These are phyloP conservation scores for Neurospora terricola DNA, from an alignment of 495 filamentous ascomycete species.

Conservation along the genomic window DNA sequence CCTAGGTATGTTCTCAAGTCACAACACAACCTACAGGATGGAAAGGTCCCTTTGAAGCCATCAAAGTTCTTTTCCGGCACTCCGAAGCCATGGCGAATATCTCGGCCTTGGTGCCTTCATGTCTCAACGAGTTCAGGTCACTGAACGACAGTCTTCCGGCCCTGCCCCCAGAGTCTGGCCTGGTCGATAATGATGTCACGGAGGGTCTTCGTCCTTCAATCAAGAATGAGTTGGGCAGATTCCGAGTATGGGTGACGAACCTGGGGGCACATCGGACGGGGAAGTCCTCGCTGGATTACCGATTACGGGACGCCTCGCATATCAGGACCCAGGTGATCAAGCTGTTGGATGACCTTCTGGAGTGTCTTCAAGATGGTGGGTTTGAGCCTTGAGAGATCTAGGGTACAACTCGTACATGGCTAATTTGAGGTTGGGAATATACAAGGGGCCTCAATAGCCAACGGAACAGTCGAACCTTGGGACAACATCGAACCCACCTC, in stretches of 20 bases:
- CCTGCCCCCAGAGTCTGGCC: neutral
- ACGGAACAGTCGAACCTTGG: neutral
- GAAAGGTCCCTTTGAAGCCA: neutral
- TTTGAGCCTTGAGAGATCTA: neutral
- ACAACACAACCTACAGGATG: neutral
- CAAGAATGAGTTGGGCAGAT: neutral
- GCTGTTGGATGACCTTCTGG: constrained; percentile 20
- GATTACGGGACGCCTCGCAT: constrained; percentile 36
- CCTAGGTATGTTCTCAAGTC: neutral
- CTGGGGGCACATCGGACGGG: neutral
- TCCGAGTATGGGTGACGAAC: neutral
- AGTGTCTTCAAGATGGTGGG: constrained; percentile 6
- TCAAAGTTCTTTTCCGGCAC: neutral
- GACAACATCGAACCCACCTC: neutral
- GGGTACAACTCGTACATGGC: too few relatives aligned
- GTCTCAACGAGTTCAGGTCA: neutral
- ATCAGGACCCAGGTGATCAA: constrained; percentile 25
- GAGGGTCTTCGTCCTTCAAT: neutral
- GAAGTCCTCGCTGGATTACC: constrained; percentile 24
- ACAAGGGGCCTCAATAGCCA: neutral
- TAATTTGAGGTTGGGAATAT: neutral
- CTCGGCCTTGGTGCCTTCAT: neutral
- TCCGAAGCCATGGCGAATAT: neutral
- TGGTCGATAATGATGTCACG: neutral
- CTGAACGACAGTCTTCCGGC: neutral